A percentile compares a stretch with the other conserved stretches of the same genome.
Conservation (phyloP, 805 yeast species). For the Metschnikowia reukaufii region DNA sequence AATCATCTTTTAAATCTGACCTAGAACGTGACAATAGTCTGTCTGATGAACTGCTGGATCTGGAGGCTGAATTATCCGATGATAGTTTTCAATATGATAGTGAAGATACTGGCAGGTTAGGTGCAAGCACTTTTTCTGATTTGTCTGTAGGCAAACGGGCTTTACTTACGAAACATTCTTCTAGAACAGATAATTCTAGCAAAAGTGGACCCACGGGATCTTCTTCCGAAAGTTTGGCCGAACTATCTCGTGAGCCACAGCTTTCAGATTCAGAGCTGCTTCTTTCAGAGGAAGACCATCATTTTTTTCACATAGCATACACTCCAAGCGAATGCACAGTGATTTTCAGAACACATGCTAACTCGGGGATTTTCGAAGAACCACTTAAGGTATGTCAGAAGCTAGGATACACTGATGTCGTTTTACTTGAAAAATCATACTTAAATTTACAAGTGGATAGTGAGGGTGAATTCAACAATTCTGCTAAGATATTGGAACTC, state of each 20-base stretch:
- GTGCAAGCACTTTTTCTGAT: slow-evolving; percentile 4
- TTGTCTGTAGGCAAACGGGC: slow-evolving; percentile 1
- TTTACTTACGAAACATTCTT: slow-evolving; percentile 3
- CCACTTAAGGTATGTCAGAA: slow-evolving; percentile 36
- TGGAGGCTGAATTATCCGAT: slow-evolving; percentile 4
- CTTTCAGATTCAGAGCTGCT: not conserved
- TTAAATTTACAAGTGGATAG: slow-evolving; percentile 58
- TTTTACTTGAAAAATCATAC: slow-evolving; percentile 45
- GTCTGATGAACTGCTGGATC: slow-evolving; percentile 6
- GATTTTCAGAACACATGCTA: slow-evolving; percentile 47
- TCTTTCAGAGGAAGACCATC: slow-evolving; percentile 33
- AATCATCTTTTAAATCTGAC: slow-evolving; percentile 10
- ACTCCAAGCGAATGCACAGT: slow-evolving; percentile 64
- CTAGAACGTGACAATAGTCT: not conserved
- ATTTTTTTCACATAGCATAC: slow-evolving; percentile 60
- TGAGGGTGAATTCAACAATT: slow-evolving; percentile 55
- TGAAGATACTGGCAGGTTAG: slow-evolving; percentile 1
- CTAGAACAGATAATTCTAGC: slow-evolving; percentile 31
- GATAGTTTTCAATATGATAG: slow-evolving; percentile 5
- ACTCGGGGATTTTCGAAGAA: slow-evolving; percentile 38
- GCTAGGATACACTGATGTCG: slow-evolving; percentile 35
- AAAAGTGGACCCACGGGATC: slow-evolving; percentile 19
- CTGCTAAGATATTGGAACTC: slow-evolving; percentile 51
- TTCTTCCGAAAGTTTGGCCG: slow-evolving; percentile 7
- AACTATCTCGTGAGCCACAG: slow-evolving; percentile 6